These are phyloP conservation scores for Calocybe indica DNA, from an alignment of 768 basidiomycete species.

Conservation along the genomic window DNA sequence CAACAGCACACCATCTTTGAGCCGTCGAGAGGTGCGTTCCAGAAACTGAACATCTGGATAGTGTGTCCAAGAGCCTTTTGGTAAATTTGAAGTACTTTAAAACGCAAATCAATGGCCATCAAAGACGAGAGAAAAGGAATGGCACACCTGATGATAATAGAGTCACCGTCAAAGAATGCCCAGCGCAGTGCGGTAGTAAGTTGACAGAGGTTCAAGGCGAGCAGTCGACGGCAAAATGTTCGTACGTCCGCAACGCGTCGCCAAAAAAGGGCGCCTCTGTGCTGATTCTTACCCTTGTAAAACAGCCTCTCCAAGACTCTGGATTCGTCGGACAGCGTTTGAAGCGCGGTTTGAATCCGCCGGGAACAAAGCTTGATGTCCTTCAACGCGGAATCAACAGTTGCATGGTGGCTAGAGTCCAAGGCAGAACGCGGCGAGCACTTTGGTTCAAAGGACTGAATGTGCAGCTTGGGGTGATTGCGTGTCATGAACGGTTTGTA, in stretches of 20 bases:
- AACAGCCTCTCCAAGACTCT: conserved; percentile 60
- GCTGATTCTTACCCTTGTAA: conserved; percentile 81
- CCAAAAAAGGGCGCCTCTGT: conserved; percentile 67
- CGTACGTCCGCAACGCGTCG: conserved; percentile 56
- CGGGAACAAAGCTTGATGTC: conserved; percentile 51
- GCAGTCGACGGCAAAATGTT: conserved; percentile 38
- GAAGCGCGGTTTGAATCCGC: conserved; percentile 38
- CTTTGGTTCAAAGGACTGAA: too few species aligned
- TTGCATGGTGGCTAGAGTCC: conserved; percentile 23
- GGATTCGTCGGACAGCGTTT: conserved; percentile 42
- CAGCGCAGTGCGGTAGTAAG: conserved; percentile 34
- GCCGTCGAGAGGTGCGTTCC: conserved; percentile 24
- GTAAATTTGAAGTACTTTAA: conserved; percentile 37
- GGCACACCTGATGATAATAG: conserved; percentile 29
- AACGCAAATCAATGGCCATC: conserved; percentile 1
- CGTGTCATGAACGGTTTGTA: too few species aligned
- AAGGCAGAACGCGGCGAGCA: conserved; percentile 15
- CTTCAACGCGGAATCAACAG: conserved; percentile 55
- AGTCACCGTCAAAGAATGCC: conserved; percentile 44
- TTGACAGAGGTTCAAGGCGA: conserved; percentile 21
- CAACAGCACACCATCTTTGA: conserved; percentile 29
- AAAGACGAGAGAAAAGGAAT: neutral
- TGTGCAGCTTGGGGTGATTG: too few species aligned
- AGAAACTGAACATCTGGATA: conserved; percentile 37
- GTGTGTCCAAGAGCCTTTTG: conserved; percentile 63